Percentiles rank a stretch among this genome's conserved stretches.
Evolutionary conservation across 345 rosid genomes (phyloP).

Genomic region (Murraya paniculata): DNA sequence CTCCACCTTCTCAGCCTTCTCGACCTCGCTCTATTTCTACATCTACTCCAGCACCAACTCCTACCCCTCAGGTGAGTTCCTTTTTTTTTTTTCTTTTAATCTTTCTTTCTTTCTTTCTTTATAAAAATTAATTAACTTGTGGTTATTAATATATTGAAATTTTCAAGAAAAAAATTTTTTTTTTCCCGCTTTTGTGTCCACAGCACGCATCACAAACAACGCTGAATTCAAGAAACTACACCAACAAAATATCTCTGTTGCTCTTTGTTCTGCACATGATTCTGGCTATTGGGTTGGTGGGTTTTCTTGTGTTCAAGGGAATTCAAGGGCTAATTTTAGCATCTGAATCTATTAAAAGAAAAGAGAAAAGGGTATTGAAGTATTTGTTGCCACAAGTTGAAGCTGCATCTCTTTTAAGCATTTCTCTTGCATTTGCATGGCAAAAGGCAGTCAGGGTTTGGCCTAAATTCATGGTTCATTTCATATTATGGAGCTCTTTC

Average conservation of each 20-base stretch:
- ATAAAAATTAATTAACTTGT: too few species aligned
- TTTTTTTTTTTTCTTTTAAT: neutral
- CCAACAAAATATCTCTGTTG: conserved; percentile 70
- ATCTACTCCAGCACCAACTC: conserved; percentile 13
- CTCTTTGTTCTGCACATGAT: conserved; percentile 70
- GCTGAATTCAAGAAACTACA: conserved; percentile 75
- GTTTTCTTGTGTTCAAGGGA: conserved; percentile 85
- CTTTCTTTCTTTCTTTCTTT: neutral
- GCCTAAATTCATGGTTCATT: conserved; percentile 84
- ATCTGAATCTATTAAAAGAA: conserved; percentile 42
- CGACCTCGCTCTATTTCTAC: conserved; percentile 59
- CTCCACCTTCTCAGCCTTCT: conserved; percentile 45
- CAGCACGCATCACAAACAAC: conserved; percentile 53
- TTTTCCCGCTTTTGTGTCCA: neutral
- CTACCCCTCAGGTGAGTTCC: conserved; percentile 67
- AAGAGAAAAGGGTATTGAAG: conserved; percentile 57
- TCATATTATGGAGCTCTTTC: conserved; percentile 81
- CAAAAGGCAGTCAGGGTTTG: conserved; percentile 72
- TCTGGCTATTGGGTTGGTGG: conserved; percentile 58
- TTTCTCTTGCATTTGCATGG: conserved; percentile 82
- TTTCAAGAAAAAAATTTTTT: neutral
- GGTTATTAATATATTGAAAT: neutral
- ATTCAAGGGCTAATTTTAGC: conserved; percentile 70
- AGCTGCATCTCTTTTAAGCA: conserved; percentile 76
- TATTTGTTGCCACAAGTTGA: conserved; percentile 84